phyloP scores from a whole-genome alignment of 140 eudicot species.

The Flaveria floridana region DNA sequence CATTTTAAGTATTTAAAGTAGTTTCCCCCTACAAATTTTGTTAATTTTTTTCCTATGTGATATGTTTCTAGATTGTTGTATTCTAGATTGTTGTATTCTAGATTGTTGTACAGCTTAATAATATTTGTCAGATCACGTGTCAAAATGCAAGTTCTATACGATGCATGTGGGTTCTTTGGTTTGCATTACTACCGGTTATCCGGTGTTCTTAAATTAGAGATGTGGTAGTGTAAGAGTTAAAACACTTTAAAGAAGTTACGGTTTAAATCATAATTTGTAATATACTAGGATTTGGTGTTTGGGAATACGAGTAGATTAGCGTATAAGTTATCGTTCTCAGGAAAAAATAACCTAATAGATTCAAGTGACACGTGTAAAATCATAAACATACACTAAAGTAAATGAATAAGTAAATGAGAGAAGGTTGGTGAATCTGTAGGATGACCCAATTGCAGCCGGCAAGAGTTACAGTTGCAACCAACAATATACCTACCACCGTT shows the following conservation, averaged over 20 bases:
- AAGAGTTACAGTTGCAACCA: conserved; percentile 20
- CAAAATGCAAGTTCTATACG: conserved; percentile 6
- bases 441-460: conserved; percentile 19
- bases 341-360: no score
- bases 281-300: no score
- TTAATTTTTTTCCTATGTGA: conserved; percentile 17
- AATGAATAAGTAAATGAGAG: conserved; percentile 1
- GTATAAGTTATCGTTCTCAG: no score
- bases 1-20: neutral
- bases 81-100: neutral
- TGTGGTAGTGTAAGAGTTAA: no score
- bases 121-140: conserved; percentile 17
- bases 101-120: conserved; percentile 12
- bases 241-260: no score
- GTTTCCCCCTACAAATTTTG: neutral
- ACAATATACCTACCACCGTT: conserved; percentile 24
- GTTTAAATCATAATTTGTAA: no score
- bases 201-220: neutral
- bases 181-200: neutral
- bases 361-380: neutral
- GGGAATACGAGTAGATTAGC: no score
- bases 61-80: neutral
- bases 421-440: conserved; percentile 16
- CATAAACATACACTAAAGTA: neutral
- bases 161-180: conserved; percentile 15